A percentile compares a stretch with the other conserved stretches of the same genome.
Evolutionary conservation across 345 rosid genomes (phyloP).

Genomic region (Gossypium arboreum): DNA sequence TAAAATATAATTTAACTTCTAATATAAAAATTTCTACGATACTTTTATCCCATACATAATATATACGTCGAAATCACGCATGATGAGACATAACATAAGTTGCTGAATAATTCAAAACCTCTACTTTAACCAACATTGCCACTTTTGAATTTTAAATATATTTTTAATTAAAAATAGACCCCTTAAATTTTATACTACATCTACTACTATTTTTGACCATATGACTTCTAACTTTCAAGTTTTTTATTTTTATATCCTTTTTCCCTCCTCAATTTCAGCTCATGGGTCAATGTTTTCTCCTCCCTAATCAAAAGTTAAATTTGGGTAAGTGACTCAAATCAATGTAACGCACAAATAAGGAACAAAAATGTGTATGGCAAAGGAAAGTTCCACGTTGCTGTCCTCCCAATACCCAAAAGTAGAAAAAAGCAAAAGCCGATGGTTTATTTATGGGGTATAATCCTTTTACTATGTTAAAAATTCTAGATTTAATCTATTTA

Average conservation of each 20-base stretch:
- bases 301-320: background rate
- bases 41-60: too few relatives aligned
- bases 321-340: background rate
- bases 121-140: too few relatives aligned
- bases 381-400: slow-evolving; percentile 10
- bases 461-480: background rate
- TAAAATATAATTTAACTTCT: rapidly evolving
- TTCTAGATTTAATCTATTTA: too few relatives aligned
- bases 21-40: too few relatives aligned
- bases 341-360: background rate
- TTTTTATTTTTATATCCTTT: background rate
- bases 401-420: background rate
- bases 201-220: background rate
- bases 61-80: too few relatives aligned
- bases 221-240: background rate
- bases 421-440: slow-evolving; percentile 8
- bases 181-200: background rate
- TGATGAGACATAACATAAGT: too few relatives aligned
- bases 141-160: too few relatives aligned
- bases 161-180: too few relatives aligned
- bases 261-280: slow-evolving; percentile 11
- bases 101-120: too few relatives aligned
- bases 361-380: background rate
- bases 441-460: background rate
- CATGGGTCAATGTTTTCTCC: slow-evolving; percentile 19